Evolutionary conservation across 495 filamentous ascomycete genomes (phyloP), one percentile per base, ranked within the genome.

Genomic region (Bombardia bombarda): DNA sequence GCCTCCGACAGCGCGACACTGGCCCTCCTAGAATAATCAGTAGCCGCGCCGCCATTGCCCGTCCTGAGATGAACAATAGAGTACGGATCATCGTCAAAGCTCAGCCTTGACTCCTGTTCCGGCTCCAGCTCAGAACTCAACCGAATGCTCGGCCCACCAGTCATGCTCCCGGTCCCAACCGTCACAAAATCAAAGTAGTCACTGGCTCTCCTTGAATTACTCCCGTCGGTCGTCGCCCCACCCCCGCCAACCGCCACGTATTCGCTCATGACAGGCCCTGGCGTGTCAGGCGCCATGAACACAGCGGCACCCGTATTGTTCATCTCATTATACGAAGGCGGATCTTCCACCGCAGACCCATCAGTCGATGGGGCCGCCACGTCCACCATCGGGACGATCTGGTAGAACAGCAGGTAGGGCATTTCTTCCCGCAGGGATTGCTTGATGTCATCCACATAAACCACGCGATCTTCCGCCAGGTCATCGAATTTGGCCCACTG

Each of bases 401-500:
- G 90, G 53, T 95, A 98, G 62, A 96, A 95, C 0, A 98, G 67
- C 2, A 98, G 74, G 51, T 98, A 98, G 3, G 92, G 90, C 47
- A 84, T 90, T 56, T 95, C 90, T n/a, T 82, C 73, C 42, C 76
- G 79, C 40, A 96, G 62, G 2, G 78, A 68, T 26, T 78, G 73
- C 44, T 86, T 69, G 38, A 87, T 81, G 42, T 92, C 84, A 49
- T 95, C 83, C 31, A 95, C 79, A 30, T 80, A 65, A 2, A 67
- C 70, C 3, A 95, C 84, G 30, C 92, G 76, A 10, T 64, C 59
- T 3, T 52, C 50, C 31, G 85, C 77, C 25, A 96, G 65, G 50
- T 98, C 92, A 62, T 98, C 92, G 44, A 94, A 93, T 18, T 79
- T 84, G 55, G 92, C 79, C 92, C 92, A 98, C 49, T 78, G 72